These are phyloP conservation scores for Nemania diffusa DNA, from an alignment of 2,329 filamentous ascomycete genomes.

Conservation along the genomic window DNA sequence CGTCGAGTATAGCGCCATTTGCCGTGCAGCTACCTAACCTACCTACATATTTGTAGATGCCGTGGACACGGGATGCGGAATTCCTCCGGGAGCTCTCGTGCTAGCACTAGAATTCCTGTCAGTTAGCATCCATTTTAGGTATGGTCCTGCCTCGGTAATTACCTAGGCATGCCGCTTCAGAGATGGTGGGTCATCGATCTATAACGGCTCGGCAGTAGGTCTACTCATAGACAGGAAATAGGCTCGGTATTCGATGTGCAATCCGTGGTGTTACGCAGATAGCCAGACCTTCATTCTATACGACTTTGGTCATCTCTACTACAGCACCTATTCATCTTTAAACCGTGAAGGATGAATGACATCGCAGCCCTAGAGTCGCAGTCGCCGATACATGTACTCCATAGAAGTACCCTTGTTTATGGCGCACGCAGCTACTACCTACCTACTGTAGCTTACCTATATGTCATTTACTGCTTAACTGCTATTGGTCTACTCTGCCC, in stretches of 20 bases:
- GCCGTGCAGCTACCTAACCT: not conserved
- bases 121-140: not conserved
- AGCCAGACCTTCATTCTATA: not conserved
- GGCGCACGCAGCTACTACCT: not conserved
- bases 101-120: not conserved
- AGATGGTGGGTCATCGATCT: too few relatives aligned
- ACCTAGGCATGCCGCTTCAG: too few relatives aligned
- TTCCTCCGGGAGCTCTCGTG: not conserved
- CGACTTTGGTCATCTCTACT: not conserved
- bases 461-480: too few relatives aligned
- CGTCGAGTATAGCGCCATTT: conserved; percentile 8
- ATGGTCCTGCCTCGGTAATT: too few relatives aligned
- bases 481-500: too few relatives aligned
- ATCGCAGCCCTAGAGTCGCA: not conserved
- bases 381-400: not conserved
- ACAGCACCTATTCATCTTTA: not conserved
- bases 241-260: too few relatives aligned
- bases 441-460: too few relatives aligned
- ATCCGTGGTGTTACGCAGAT: too few relatives aligned
- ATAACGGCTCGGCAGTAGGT: too few relatives aligned
- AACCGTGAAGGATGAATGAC: not conserved
- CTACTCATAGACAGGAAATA: too few relatives aligned
- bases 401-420: not conserved
- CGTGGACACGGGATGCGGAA: not conserved
- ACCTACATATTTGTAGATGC: too few relatives aligned